Conservation (phyloP, 164 flowering plant species). For the Berberis vulgaris region DNA sequence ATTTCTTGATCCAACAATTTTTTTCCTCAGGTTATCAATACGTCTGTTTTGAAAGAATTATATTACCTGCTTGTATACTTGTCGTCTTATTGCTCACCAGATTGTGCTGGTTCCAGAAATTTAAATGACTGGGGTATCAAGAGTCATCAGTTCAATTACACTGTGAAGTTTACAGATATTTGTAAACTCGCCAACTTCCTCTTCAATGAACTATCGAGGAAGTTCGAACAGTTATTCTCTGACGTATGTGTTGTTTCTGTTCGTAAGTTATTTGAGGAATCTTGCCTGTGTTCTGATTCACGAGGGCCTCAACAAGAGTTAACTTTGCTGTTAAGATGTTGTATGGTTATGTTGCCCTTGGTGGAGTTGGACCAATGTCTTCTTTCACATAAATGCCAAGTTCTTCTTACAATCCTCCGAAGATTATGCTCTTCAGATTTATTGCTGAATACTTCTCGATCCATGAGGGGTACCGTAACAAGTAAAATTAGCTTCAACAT, state of each 20-base stretch:
- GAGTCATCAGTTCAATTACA: constrained; percentile 5
- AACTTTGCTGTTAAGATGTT: constrained; percentile 48
- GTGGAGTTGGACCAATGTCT: constrained; percentile 21
- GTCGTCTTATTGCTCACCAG: constrained; percentile 10
- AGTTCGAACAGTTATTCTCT: constrained; percentile 20
- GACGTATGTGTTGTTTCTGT: constrained; percentile 6
- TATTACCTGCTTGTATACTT: constrained; percentile 20
- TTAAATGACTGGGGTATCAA: constrained; percentile 1
- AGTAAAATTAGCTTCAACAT: constrained; percentile 15
- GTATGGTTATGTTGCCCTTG: constrained; percentile 34
- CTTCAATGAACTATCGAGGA: constrained; percentile 26
- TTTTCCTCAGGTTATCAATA: constrained; percentile 25
- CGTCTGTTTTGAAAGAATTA: constrained; percentile 20
- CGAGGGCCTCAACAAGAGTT: constrained; percentile 21
- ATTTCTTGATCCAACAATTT: background rate
- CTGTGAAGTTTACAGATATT: constrained; percentile 17
- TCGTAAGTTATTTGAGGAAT: constrained; percentile 1
- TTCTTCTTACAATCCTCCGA: constrained; percentile 18
- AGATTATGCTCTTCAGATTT: constrained; percentile 18
- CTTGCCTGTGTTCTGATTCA: background rate
- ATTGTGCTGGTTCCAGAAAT: constrained; percentile 1
- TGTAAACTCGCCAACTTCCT: constrained; percentile 25
- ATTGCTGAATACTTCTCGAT: constrained; percentile 8
- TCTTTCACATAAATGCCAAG: constrained; percentile 25
- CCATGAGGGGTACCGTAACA: constrained; percentile 6